These are phyloP conservation scores for Monosporozyma servazzii DNA, from an alignment of 805 yeast genomes.

Conservation along the genomic window DNA sequence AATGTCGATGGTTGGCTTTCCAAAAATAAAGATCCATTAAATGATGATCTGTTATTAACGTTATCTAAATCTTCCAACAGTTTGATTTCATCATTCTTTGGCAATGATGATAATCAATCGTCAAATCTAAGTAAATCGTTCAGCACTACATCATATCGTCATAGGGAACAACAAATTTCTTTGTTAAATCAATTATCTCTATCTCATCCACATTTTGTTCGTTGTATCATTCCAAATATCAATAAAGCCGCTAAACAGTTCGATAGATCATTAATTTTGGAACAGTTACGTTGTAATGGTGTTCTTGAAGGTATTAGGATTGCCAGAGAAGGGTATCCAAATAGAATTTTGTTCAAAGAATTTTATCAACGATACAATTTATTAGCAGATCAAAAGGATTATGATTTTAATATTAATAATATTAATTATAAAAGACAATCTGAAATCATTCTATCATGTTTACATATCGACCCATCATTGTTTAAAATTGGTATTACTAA, in stretches of 20 bases:
- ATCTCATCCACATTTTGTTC: conserved; percentile 93
- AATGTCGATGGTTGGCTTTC: conserved; percentile 87
- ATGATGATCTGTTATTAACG: conserved; percentile 58
- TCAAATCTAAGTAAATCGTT: conserved; percentile 10
- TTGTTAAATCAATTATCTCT: conserved; percentile 63
- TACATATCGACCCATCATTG: conserved; percentile 61
- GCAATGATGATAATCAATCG: neutral
- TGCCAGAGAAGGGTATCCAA: conserved; percentile 95
- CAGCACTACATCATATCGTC: conserved; percentile 74
- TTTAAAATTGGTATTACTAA: conserved; percentile 90
- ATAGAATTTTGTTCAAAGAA: conserved; percentile 74
- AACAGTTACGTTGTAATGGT: conserved; percentile 92
- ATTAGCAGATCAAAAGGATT: conserved; percentile 35
- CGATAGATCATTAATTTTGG: conserved; percentile 68
- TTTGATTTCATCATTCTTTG: conserved; percentile 51
- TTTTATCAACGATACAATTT: conserved; percentile 69
- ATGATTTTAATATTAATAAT: conserved; percentile 21
- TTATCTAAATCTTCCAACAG: conserved; percentile 47
- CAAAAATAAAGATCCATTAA: conserved; percentile 89
- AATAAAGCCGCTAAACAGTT: conserved; percentile 61
- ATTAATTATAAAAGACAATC: conserved; percentile 55
- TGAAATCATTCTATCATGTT: conserved; percentile 53
- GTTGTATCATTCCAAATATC: conserved; percentile 89
- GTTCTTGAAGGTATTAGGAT: conserved; percentile 96
- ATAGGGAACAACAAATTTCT: conserved; percentile 69